Evolutionary conservation across 2,329 filamentous ascomycete genomes (phyloP), one percentile per base, ranked within the genome.

Genomic region (Pseudogymnoascus sp.): DNA sequence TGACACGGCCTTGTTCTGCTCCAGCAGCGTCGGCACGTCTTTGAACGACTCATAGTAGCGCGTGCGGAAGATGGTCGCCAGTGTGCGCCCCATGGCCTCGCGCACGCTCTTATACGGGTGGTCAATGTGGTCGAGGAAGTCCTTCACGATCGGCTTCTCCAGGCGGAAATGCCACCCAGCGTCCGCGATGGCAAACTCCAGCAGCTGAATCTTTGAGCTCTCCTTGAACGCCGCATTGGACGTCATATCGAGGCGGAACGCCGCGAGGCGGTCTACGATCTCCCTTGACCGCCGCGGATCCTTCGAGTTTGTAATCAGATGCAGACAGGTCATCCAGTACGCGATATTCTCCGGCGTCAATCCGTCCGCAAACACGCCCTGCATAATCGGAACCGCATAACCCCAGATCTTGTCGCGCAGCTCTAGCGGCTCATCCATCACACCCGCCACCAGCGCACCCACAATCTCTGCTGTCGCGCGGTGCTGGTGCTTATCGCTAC

Each of bases 181-280:
- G 70, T 96, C 92, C 50, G 87, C 87, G 65, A 99, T 89, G 66
- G 90, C 84, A 68, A 96, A 91, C 69, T 97, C 91, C 17, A 99
- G 80, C 31, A 99, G 79, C 68, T 95, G 88, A 15, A 99, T 91
- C 78, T 97, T 97, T 28, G 93, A 96, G 63, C 93, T 96, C 74
- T 99, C 96, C 75, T 99, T 99, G 82, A 99, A 99, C 0, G 95
- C 95, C 3, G 96, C 95, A 73, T 97, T 97, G 0, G 93, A 97
- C 5, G 85, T 81, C 88, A 97, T 93, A 73, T 99, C 95, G 9
- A 99, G 81, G 31, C 91, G 85, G 83, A 97, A 97, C 62, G 87
- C 85, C 57, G 89, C 85, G 19, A 99, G 80, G 75, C 86, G 88
- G 67, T 95, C 88, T 36, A 96, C 84, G 67, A 99, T 82, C 68